phyloP scores from a whole-genome alignment of 169 alveolate species.

The Sarcocystis neurona region DNA sequence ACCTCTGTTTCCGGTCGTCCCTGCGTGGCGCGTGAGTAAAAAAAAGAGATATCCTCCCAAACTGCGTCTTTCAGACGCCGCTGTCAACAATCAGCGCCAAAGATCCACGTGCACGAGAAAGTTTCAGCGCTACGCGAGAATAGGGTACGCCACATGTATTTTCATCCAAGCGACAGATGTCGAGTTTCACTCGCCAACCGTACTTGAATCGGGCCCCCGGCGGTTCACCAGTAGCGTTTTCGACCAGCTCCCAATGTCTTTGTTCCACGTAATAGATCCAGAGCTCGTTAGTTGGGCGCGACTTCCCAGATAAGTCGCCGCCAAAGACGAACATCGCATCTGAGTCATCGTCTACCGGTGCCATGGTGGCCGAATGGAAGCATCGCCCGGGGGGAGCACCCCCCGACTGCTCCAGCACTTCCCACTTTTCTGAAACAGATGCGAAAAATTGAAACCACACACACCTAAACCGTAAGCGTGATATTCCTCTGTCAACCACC shows the following conservation, averaged over 20 bases:
- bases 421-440: background rate
- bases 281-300: slow-evolving; percentile 34
- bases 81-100: too few species aligned
- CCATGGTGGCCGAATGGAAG: slow-evolving; percentile 10
- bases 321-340: slow-evolving; percentile 42
- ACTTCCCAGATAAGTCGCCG: slow-evolving; percentile 49
- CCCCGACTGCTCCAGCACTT: background rate
- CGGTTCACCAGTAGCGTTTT: slow-evolving; percentile 24
- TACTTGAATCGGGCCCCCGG: slow-evolving; percentile 54
- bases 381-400: slow-evolving; percentile 21
- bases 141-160: background rate
- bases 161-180: background rate
- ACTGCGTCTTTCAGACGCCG: too few species aligned
- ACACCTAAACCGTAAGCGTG: too few species aligned
- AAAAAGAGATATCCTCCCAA: too few species aligned
- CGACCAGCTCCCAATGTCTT: slow-evolving; percentile 18
- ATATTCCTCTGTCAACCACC: too few species aligned
- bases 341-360: background rate
- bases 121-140: too few species aligned
- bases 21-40: too few species aligned
- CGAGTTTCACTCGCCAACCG: background rate
- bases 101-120: too few species aligned
- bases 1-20: too few species aligned
- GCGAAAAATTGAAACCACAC: too few species aligned
- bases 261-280: slow-evolving; percentile 31